phyloP scores from a whole-genome alignment of 495 filamentous ascomycete species.

The Penicillium egyptiacum region DNA sequence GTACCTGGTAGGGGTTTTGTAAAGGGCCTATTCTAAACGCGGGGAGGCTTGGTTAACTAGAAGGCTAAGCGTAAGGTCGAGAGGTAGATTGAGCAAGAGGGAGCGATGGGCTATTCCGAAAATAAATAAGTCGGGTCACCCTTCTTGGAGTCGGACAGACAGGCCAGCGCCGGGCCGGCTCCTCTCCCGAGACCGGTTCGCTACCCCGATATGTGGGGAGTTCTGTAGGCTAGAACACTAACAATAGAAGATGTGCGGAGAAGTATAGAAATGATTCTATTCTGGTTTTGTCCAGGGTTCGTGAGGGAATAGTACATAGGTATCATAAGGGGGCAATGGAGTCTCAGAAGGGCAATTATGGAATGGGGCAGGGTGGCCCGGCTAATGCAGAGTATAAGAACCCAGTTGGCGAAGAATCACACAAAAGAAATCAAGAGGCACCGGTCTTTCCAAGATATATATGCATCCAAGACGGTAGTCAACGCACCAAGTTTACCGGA shows the following conservation, averaged over 20 bases:
- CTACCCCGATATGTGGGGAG: constrained; percentile 13
- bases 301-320: constrained; percentile 36
- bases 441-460: constrained; percentile 19
- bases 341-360: constrained; percentile 19
- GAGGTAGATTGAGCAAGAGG: not conserved
- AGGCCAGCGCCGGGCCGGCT: not conserved
- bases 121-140: not conserved
- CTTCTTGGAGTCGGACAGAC: not conserved
- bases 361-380: constrained; percentile 24
- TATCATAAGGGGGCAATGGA: constrained; percentile 28
- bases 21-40: not conserved
- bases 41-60: not conserved
- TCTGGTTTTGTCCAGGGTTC: constrained; percentile 12
- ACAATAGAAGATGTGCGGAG: constrained; percentile 3
- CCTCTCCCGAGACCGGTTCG: constrained; percentile 12
- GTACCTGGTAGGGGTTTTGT: not conserved
- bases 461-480: constrained; percentile 11
- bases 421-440: constrained; percentile 29
- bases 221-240: constrained; percentile 8
- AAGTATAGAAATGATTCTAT: constrained; percentile 15
- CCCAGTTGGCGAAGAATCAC: constrained; percentile 16
- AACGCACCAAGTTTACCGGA: constrained; percentile 30
- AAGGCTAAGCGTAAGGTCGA: no score
- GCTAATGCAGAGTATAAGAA: constrained; percentile 23
- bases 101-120: not conserved